phyloP scores from a whole-genome alignment of 2,329 filamentous ascomycete species.

The Fusarium sterilihyphosum region DNA sequence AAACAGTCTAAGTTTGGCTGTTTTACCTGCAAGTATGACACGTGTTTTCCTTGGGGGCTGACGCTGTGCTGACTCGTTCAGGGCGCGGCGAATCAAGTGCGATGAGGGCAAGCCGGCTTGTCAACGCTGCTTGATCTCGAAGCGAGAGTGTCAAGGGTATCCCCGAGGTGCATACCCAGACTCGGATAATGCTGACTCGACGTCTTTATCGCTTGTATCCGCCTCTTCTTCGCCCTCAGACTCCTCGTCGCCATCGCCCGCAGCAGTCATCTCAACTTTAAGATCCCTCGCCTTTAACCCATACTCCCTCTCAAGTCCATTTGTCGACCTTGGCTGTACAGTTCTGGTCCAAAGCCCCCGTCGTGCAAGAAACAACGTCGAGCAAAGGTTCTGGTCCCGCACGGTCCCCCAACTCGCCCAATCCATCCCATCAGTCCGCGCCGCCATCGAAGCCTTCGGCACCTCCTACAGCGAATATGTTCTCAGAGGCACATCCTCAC shows the following conservation, averaged over 20 bases:
- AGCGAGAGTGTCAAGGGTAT: slow-evolving; percentile 21
- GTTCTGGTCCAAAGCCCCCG: slow-evolving; percentile 24
- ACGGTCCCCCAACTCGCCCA: slow-evolving; percentile 27
- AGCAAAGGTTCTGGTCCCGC: slow-evolving; percentile 32
- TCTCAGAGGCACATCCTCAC: neutral
- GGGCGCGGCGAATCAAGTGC: slow-evolving; percentile 35
- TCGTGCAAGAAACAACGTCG: slow-evolving; percentile 15
- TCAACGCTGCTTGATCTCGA: slow-evolving; percentile 21
- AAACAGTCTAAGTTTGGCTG: slow-evolving; percentile 38
- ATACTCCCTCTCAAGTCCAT: neutral
- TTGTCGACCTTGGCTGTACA: slow-evolving; percentile 19
- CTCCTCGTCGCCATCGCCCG: neutral
- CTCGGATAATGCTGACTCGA: neutral
- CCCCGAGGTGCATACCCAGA: slow-evolving; percentile 4
- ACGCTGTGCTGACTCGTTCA: neutral
- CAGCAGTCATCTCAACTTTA: rapidly evolving
- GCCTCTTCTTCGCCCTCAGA: neutral
- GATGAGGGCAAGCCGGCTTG: slow-evolving; percentile 34
- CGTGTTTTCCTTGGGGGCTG: no score
- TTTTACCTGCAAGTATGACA: slow-evolving; percentile 38
- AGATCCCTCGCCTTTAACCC: neutral
- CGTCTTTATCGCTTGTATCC: neutral
- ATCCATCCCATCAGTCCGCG: slow-evolving; percentile 23
- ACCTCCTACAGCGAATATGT: slow-evolving; percentile 31
- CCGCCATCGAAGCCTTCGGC: slow-evolving; percentile 30